Evolutionary conservation across 2,329 filamentous ascomycete species (phyloP).

Genomic region (Colletotrichum coccodes): DNA sequence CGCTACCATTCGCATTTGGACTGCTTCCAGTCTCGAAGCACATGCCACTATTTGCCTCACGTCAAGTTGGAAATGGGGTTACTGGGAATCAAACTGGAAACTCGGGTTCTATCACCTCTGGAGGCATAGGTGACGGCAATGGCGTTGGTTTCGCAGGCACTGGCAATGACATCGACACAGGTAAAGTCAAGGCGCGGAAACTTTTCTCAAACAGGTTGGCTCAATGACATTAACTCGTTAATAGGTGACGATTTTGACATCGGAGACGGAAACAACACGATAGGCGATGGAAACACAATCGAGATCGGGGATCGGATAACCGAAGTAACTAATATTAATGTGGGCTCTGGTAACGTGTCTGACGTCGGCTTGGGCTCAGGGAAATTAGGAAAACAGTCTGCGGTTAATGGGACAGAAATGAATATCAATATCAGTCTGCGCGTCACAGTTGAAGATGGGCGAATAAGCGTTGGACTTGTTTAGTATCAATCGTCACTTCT

Average conservation of each 20-base stretch:
- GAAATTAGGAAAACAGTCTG: not conserved
- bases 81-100: not conserved
- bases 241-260: slow-evolving; percentile 4
- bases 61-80: not conserved
- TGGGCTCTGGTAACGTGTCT: not conserved
- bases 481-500: not conserved
- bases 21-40: not conserved
- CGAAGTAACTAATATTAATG: not conserved
- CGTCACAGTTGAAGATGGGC: not conserved
- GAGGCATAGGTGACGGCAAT: not conserved
- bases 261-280: slow-evolving; percentile 3
- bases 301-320: not conserved
- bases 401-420: not conserved
- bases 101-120: not conserved
- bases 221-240: not conserved
- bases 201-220: not conserved
- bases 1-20: not conserved
- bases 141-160: not conserved
- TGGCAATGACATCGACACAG: not conserved
- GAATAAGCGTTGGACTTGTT: not conserved
- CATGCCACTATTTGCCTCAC: not conserved
- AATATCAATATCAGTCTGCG: not conserved
- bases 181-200: not conserved
- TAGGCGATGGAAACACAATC: not conserved
- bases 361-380: not conserved